A percentile compares a stretch with the other conserved stretches of the same genome.
phyloP scores from a whole-genome alignment of 495 filamentous ascomycete genomes.

The Darksidea phi region DNA sequence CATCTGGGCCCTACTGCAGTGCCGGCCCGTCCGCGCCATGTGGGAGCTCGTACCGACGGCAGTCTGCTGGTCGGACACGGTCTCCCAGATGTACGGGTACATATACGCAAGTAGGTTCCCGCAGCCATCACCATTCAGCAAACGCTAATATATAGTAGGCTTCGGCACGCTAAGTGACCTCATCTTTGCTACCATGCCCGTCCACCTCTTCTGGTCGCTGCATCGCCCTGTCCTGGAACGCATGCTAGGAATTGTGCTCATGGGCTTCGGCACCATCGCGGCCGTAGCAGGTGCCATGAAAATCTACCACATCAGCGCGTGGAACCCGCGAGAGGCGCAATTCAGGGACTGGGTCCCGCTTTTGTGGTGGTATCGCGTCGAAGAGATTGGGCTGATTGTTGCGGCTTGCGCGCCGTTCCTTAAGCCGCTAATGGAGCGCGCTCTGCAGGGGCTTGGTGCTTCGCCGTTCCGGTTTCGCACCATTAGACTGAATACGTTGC shows the following conservation, averaged over 20 bases:
- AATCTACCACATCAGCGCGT: conserved; percentile 1
- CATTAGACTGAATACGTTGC: background rate
- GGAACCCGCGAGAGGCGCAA: background rate
- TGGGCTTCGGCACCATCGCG: background rate
- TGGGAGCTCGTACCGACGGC: background rate
- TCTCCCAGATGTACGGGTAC: background rate
- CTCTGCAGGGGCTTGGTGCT: background rate
- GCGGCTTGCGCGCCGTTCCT: background rate
- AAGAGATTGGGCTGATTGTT: background rate
- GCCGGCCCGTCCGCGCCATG: background rate
- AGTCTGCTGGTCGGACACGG: background rate
- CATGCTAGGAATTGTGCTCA: background rate
- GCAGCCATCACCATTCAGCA: background rate
- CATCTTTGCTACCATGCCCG: background rate
- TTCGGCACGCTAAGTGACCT: background rate
- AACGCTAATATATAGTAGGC: background rate
- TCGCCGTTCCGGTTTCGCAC: background rate
- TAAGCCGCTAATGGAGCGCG: background rate
- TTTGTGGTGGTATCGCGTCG: background rate
- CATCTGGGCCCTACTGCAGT: background rate
- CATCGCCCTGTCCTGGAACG: background rate
- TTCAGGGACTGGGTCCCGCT: background rate
- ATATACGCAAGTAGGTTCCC: background rate
- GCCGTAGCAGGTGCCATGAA: background rate
- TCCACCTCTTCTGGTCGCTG: background rate